A percentile compares a stretch with the other conserved stretches of the same genome.
phyloP scores from a whole-genome alignment of 768 basidiomycete species.

The Boletus vinaceobasis region DNA sequence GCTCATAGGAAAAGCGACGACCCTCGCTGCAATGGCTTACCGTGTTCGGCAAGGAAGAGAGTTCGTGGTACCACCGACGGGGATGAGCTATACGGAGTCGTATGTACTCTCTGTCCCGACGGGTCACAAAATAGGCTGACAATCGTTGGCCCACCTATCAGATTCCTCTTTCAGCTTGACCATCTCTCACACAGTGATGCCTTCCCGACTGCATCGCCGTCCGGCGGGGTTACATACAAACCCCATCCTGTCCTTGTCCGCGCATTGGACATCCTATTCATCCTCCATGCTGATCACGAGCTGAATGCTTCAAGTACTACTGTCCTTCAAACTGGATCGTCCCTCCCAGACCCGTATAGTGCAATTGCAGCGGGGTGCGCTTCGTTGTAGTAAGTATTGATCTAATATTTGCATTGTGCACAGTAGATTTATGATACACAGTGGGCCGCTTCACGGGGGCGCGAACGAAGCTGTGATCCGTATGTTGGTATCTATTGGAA shows the following conservation, averaged over 20 bases:
- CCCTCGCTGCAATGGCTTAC: slow-evolving; percentile 93
- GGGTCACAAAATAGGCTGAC: neutral
- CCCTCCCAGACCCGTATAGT: slow-evolving; percentile 87
- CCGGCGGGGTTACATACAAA: slow-evolving; percentile 55
- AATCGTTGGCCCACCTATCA: slow-evolving; percentile 21
- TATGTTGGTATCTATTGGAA: slow-evolving; percentile 87
- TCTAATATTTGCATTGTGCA: neutral
- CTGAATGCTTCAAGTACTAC: slow-evolving; percentile 84
- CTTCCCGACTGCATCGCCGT: slow-evolving; percentile 30
- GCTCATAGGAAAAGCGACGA: slow-evolving; percentile 84
- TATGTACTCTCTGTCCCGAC: slow-evolving; percentile 25
- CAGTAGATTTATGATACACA: slow-evolving; percentile 3
- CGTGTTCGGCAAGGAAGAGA: slow-evolving; percentile 87
- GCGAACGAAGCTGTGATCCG: slow-evolving; percentile 94
- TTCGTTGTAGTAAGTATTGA: slow-evolving; percentile 70
- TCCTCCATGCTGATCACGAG: slow-evolving; percentile 89
- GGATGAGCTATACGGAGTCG: slow-evolving; percentile 83
- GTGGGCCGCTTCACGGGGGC: slow-evolving; percentile 51
- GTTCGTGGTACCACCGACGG: slow-evolving; percentile 80
- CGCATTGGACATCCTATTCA: slow-evolving; percentile 83
- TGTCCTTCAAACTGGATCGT: slow-evolving; percentile 83
- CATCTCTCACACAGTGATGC: slow-evolving; percentile 47
- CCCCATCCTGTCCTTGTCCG: slow-evolving; percentile 86
- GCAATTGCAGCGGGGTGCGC: slow-evolving; percentile 88
- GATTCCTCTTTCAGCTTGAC: slow-evolving; percentile 90